Evolutionary conservation across 805 yeast species (phyloP), one percentile per base, ranked within the genome.

Genomic region (Kodamaea nitidulidarum): DNA sequence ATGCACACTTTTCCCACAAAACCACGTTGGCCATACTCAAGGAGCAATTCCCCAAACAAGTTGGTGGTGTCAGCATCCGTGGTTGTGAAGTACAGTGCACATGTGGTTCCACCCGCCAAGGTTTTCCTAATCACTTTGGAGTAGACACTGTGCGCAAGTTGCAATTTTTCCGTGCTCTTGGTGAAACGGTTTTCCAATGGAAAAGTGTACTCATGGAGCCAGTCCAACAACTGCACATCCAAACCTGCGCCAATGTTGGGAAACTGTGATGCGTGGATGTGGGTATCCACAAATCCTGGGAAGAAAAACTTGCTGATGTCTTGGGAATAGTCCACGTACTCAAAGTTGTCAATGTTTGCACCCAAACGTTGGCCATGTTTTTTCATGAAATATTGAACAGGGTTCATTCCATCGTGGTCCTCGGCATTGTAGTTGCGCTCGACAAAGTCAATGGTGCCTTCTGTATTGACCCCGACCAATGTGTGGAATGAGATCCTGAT

Each of bases 1-100:
- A 93, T 93, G 57, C 98, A 93, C 15, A 88, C 95, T 51, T 91
- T 82, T 3, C 98, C 98, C 27, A 93, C 78, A 39, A 85, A 73
- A 0, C 96, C 96, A 44, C 97, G 70, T 61, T 90, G 98, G 27
- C 96, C 95, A 21, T 65, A 49, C 28, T 66, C 44, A 9, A 80
- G 63, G 25, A 91, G 79, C 11, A 84, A 56, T 42, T 82, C 84
- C 1, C 95, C 95, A 52, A 93, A 74, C 26, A 82, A 50, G 37
- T 81, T 81, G 2, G 97, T 76, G 3, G 95, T 80, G 5, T 75
- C 76, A 0, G 81, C 67, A 54, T 91, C 95, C 33, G 87, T 81
- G 0, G 98, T 88, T 3, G 97, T 91, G 58, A 80, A 93, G 63
- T 93, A 93, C 0, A 95, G 74, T 0, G 95, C 95, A 40, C 91